Base-by-base conservation (phyloP, 2,329 filamentous ascomycete species). In the Colletotrichum sp. region DNA sequence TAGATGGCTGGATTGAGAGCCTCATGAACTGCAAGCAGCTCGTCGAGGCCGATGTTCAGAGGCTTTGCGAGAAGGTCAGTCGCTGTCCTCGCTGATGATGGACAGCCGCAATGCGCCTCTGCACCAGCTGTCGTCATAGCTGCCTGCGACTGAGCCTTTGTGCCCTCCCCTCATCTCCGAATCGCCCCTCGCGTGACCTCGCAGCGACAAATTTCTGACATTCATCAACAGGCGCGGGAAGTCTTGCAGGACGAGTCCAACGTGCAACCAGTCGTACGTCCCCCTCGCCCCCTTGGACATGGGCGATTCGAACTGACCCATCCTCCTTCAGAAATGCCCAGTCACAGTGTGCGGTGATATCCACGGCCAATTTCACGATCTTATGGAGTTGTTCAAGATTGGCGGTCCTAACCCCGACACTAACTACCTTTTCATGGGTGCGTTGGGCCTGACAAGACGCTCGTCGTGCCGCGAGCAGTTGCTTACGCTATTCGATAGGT, bases 321-420 rank as follows among this genome's bases (percentile, higher is more conserved):
- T 78, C 65, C 44, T 80, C 74, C 71, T 34, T 60, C 80, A 96
- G 94, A 98, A 98, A 96, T 98, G 96, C 85, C 97, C 97, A 60
- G 97, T 98, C 80, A 99, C 97, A 72, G 97, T 99, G 78, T 98
- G 97, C 86, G 97, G 97, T 85, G 97, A 99, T 87, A 99, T 99
- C 84, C 97, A 99, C 87, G 97, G 97, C 80, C 97, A 99, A 87
- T 98, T 98, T 86, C 96, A 98, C 86, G 97, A 99, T 84, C 88
- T 99, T 86, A 98, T 99, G 96, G 97, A 99, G 88, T 92, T 99
- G 70, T 99, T 99, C 91, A 98, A 98, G 89, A 98, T 99, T 85
- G 97, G 97, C 80, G 97, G 97, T 71, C 96, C 96, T 77, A 98
- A 98, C 84, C 97, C 97, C 79, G 97, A 99, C 86, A 98, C 97